Conservation (phyloP, 202 grass and related monocot species). For the Hordeum pubiflorum region DNA sequence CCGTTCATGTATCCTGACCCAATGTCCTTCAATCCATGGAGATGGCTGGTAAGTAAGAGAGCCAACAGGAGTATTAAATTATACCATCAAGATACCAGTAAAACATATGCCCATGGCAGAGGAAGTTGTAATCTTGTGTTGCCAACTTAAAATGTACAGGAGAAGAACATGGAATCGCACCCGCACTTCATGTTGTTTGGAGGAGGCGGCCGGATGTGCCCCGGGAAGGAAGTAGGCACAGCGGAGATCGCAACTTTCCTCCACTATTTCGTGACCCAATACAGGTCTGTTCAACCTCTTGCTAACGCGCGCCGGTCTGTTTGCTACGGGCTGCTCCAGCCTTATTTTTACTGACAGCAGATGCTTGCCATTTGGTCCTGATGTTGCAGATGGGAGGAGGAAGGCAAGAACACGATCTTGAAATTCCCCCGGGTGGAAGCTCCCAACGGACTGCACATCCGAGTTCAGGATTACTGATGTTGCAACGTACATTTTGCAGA, state of each 20-base stretch:
- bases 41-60: conserved; percentile 67
- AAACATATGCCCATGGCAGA: background rate
- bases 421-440: conserved; percentile 46
- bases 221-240: background rate
- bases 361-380: background rate
- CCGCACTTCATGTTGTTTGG: no score
- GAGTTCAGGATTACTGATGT: conserved; percentile 44
- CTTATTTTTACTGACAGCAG: no score
- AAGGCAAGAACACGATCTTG: conserved; percentile 36
- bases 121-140: background rate
- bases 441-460: conserved; percentile 71
- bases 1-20: conserved; percentile 69
- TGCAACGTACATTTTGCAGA: conserved; percentile 15
- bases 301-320: no score
- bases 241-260: conserved; percentile 76
- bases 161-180: no score
- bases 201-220: no score
- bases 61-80: background rate
- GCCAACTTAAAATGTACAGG: background rate
- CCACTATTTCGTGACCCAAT: conserved; percentile 78
- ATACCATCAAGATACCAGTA: background rate
- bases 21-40: conserved; percentile 20
- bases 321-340: no score
- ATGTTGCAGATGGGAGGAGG: conserved; percentile 74
- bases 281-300: background rate